phyloP scores from a whole-genome alignment of 1,139 yeast species.

The Nadsonia commutata region DNA sequence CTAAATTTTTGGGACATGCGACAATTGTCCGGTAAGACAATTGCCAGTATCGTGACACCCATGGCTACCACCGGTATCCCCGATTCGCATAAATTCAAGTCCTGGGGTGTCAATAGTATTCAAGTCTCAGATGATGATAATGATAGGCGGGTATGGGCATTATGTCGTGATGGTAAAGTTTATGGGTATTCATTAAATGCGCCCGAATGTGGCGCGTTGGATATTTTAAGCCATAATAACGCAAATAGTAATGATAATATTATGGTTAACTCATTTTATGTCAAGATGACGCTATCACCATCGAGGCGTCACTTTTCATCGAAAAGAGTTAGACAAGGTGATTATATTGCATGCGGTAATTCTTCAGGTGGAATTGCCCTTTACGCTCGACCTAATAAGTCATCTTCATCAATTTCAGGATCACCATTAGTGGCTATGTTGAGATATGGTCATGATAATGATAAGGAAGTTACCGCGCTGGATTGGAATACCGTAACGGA shows the following conservation, averaged over 20 bases:
- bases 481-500: neutral
- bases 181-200: neutral
- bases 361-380: neutral
- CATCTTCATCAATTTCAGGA: neutral
- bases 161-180: neutral
- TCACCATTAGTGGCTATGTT: neutral
- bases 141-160: neutral
- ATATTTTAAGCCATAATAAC: neutral
- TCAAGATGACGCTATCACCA: neutral
- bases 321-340: neutral
- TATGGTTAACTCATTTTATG: neutral
- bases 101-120: neutral
- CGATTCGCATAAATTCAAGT: neutral
- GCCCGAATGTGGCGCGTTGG: neutral
- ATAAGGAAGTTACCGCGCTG: neutral
- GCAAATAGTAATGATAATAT: neutral
- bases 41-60: neutral
- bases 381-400: neutral
- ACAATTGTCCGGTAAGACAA: neutral
- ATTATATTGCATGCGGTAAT: neutral
- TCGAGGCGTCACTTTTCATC: neutral
- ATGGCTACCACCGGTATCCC: neutral
- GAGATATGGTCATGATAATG: neutral
- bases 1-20: neutral
- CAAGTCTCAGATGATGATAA: neutral